Evolutionary conservation across 805 yeast species (phyloP).

Genomic region (Lachancea quebecensis): DNA sequence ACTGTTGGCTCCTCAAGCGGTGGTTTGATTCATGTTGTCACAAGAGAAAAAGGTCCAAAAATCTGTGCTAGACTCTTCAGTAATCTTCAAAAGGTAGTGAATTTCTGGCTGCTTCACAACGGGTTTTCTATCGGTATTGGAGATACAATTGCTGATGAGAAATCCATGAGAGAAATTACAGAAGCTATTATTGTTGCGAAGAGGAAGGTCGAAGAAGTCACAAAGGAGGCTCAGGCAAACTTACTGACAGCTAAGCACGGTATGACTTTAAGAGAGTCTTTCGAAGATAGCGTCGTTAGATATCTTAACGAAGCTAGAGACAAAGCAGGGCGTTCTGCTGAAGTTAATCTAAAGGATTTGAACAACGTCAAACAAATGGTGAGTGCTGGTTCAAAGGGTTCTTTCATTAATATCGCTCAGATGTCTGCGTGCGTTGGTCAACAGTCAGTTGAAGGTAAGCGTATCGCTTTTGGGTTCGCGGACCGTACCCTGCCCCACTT

Average conservation of each 20-base stretch:
- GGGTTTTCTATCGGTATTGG: conserved; percentile 99
- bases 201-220: conserved; percentile 87
- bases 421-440: conserved; percentile 99
- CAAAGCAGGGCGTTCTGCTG: conserved; percentile 98
- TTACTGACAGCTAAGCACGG: conserved; percentile 93
- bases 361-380: conserved; percentile 99
- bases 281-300: conserved; percentile 94
- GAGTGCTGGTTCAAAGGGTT: conserved; percentile 98
- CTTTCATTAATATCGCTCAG: conserved; percentile 96
- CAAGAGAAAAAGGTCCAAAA: conserved; percentile 94
- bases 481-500: conserved; percentile 97
- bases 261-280: conserved; percentile 98
- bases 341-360: conserved; percentile 85
- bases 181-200: conserved; percentile 91
- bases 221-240: conserved; percentile 85
- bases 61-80: conserved; percentile 87
- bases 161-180: conserved; percentile 89
- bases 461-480: conserved; percentile 95
- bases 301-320: conserved; percentile 97
- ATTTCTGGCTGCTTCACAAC: conserved; percentile 91
- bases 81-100: conserved; percentile 89
- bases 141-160: conserved; percentile 98
- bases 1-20: conserved; percentile 99
- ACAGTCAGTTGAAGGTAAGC: conserved; percentile 98
- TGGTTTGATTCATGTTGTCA: conserved; percentile 93